Evolutionary conservation across 345 rosid species (phyloP).

Genomic region (Rhizophora mangle): DNA sequence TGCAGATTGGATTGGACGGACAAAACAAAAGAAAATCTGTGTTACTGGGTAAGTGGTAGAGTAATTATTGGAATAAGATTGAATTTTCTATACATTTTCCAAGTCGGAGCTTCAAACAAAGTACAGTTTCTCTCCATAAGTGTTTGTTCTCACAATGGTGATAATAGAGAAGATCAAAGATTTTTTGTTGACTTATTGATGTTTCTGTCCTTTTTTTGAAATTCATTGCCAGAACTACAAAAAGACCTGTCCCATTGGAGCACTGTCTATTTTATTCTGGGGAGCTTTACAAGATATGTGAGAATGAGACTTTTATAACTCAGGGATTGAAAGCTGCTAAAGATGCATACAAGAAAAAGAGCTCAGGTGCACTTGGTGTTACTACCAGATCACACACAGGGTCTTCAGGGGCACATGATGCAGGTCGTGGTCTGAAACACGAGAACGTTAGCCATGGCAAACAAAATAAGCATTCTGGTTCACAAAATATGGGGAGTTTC

Average conservation of each 20-base stretch:
- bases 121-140: background rate
- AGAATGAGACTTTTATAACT: conserved; percentile 55
- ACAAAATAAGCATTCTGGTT: conserved; percentile 71
- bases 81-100: background rate
- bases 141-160: conserved; percentile 2
- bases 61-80: conserved; percentile 19
- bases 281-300: conserved; percentile 81
- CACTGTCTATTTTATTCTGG: conserved; percentile 88
- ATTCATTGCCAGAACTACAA: conserved; percentile 61
- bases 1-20: conserved; percentile 97
- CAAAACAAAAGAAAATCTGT: conserved; percentile 86
- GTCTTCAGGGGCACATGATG: conserved; percentile 53
- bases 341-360: conserved; percentile 74
- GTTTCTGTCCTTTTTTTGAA: background rate
- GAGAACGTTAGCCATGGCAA: conserved; percentile 54
- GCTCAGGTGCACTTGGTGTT: conserved; percentile 39
- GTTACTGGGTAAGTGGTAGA: conserved; percentile 71
- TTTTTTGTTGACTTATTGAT: conserved; percentile 13
- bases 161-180: too few relatives aligned
- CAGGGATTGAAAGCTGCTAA: conserved; percentile 80
- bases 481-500: conserved; percentile 44
- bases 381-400: conserved; percentile 42
- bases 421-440: conserved; percentile 61
- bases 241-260: conserved; percentile 97
- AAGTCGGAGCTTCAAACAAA: background rate